Conservation (phyloP, 2,329 filamentous ascomycete genomes). For the Hansfordia pulvinata region DNA sequence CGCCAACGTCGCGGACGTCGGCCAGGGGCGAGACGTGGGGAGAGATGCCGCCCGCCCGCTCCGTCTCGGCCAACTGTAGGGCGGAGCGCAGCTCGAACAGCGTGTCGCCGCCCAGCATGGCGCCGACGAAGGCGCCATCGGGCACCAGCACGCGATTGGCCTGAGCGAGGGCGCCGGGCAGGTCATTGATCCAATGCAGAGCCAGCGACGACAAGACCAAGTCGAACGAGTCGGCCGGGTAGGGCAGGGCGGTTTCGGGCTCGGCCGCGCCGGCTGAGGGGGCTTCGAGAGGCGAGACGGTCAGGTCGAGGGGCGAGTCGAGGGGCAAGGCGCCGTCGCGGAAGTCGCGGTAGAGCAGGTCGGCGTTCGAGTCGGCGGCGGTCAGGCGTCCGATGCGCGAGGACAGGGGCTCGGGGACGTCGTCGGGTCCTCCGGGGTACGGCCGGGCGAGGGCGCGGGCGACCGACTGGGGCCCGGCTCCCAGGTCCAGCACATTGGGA, state of each 20-base stretch:
- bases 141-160: slow-evolving; percentile 82
- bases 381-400: slow-evolving; percentile 60
- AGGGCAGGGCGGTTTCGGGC: slow-evolving; percentile 66
- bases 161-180: slow-evolving; percentile 71
- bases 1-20: slow-evolving; percentile 83
- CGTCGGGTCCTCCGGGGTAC: slow-evolving; percentile 56
- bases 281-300: slow-evolving; percentile 65
- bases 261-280: no score
- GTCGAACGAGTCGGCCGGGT: slow-evolving; percentile 66
- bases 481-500: slow-evolving; percentile 74
- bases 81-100: slow-evolving; percentile 89
- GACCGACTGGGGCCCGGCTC: slow-evolving; percentile 91
- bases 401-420: slow-evolving; percentile 49
- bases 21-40: slow-evolving; percentile 85
- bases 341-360: slow-evolving; percentile 74
- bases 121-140: slow-evolving; percentile 81
- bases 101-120: slow-evolving; percentile 93
- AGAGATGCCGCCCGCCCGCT: slow-evolving; percentile 80
- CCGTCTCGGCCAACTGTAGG: slow-evolving; percentile 81
- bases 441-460: slow-evolving; percentile 64
- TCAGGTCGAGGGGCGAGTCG: slow-evolving; percentile 60
- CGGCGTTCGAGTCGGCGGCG: slow-evolving; percentile 68
- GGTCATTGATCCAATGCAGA: slow-evolving; percentile 95
- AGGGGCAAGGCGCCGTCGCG: slow-evolving; percentile 65
- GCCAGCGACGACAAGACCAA: slow-evolving; percentile 80